A percentile compares a stretch with the other conserved stretches of the same genome.
These are phyloP conservation scores for Nakazawaea sp. DNA, from an alignment of 805 yeast genomes.

Conservation along the genomic window DNA sequence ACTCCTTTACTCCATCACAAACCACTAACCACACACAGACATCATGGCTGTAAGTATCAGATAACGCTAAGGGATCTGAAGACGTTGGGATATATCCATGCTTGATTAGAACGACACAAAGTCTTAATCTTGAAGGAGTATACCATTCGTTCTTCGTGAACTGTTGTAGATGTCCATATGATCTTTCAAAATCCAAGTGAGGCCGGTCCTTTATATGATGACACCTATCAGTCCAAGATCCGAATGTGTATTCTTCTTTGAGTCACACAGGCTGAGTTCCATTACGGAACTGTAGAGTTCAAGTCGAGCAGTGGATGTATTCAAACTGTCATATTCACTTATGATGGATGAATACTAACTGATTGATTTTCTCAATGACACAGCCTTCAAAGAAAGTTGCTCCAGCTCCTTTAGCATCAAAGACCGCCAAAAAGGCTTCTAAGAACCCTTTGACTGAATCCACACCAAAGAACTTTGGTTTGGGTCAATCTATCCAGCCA, in stretches of 20 bases:
- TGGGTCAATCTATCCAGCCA: constrained; percentile 94
- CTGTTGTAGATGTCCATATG: too few species aligned
- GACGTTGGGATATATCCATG: constrained; percentile 18
- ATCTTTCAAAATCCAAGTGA: too few species aligned
- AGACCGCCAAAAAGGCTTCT: constrained; percentile 42
- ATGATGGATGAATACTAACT: constrained; percentile 9
- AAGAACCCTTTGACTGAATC: constrained; percentile 87
- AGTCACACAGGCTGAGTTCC: constrained; percentile 23
- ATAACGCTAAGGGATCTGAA: constrained; percentile 24
- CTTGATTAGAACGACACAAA: constrained; percentile 11
- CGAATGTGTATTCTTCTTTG: constrained; percentile 15
- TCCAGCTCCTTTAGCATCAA: constrained; percentile 94
- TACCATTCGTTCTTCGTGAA: constrained; percentile 17
- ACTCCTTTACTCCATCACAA: too few species aligned
- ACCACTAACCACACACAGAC: too few species aligned
- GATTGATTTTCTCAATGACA: constrained; percentile 11
- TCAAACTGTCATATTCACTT: too few species aligned
- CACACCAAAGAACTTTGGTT: constrained; percentile 89
- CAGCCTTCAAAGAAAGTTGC: constrained; percentile 68
- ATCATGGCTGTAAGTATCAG: constrained; percentile 10
- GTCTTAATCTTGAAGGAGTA: constrained; percentile 14
- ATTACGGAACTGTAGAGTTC: constrained; percentile 19
- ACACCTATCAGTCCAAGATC: not conserved
- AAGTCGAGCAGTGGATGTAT: constrained; percentile 6
- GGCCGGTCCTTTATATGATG: not conserved